These are phyloP conservation scores for Sodiomyces alkalinus DNA, from an alignment of 2,329 filamentous ascomycete genomes.

Conservation along the genomic window DNA sequence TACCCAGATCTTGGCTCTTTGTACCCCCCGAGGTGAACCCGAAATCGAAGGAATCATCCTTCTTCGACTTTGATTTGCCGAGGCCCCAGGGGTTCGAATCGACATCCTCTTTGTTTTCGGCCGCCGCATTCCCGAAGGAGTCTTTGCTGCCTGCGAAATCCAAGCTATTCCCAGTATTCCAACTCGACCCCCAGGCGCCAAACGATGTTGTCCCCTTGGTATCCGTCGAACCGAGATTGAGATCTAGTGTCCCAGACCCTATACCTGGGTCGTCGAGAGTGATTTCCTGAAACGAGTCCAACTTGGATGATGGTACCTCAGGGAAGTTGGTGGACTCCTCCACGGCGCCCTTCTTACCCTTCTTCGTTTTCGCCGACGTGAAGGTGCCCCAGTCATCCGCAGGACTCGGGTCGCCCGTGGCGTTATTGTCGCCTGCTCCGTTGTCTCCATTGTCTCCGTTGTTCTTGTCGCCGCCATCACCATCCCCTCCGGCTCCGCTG, in stretches of 20 bases:
- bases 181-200: conserved; percentile 44
- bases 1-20: conserved; percentile 16
- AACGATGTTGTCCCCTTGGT: conserved; percentile 26
- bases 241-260: conserved; percentile 33
- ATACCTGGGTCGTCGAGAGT: conserved; percentile 41
- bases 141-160: conserved; percentile 22
- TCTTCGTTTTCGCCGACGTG: conserved; percentile 38
- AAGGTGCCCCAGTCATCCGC: conserved; percentile 38
- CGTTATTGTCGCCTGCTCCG: conserved; percentile 15
- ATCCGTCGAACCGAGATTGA: conserved; percentile 34
- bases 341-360: conserved; percentile 28
- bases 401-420: conserved; percentile 21
- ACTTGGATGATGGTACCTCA: no score
- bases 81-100: conserved; percentile 35
- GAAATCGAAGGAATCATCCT: conserved; percentile 28
- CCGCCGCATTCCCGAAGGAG: conserved; percentile 14
- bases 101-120: conserved; percentile 23
- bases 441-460: conserved; percentile 18
- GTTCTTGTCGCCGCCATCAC: conserved; percentile 17
- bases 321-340: conserved; percentile 11
- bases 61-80: conserved; percentile 33
- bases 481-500: conserved; percentile 12
- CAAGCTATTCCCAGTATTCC: conserved; percentile 36
- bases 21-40: conserved; percentile 27
- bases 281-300: conserved; percentile 47